These are phyloP conservation scores for Psidium friedrichsthalianum DNA, from an alignment of 345 rosid species.

Conservation along the genomic window DNA sequence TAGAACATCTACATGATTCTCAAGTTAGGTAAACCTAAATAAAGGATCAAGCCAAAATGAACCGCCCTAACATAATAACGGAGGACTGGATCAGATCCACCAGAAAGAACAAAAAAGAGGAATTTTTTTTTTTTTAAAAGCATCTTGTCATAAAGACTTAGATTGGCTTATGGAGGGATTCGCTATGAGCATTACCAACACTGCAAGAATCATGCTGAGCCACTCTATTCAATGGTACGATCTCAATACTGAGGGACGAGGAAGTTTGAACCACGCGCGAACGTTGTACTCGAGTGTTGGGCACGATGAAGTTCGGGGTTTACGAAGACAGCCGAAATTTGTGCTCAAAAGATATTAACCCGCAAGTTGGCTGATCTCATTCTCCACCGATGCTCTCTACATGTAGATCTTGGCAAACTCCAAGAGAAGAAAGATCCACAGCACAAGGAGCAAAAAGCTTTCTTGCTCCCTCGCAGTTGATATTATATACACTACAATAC, in stretches of 20 bases:
- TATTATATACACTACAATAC: slow-evolving; percentile 43
- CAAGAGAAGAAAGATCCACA: neutral
- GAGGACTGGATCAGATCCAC: neutral
- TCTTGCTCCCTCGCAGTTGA: neutral
- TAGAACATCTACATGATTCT: neutral
- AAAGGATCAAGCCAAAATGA: neutral
- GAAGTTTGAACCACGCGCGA: neutral
- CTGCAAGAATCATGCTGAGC: neutral
- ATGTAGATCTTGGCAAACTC: neutral
- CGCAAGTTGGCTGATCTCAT: neutral
- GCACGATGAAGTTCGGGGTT: neutral
- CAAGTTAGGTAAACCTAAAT: neutral
- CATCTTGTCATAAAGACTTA: neutral
- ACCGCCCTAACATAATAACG: neutral
- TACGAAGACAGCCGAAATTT: neutral
- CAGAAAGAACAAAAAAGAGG: neutral
- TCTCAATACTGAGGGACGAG: neutral
- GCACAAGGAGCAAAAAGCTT: neutral
- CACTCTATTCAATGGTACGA: neutral
- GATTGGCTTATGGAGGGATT: neutral
- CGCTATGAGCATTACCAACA: neutral
- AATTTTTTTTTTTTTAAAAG: no score
- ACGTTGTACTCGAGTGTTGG: neutral
- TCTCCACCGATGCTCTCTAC: neutral
- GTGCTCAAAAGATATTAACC: neutral